Conservation (phyloP, 2,329 filamentous ascomycete species). For the Thyridium curvatum region DNA sequence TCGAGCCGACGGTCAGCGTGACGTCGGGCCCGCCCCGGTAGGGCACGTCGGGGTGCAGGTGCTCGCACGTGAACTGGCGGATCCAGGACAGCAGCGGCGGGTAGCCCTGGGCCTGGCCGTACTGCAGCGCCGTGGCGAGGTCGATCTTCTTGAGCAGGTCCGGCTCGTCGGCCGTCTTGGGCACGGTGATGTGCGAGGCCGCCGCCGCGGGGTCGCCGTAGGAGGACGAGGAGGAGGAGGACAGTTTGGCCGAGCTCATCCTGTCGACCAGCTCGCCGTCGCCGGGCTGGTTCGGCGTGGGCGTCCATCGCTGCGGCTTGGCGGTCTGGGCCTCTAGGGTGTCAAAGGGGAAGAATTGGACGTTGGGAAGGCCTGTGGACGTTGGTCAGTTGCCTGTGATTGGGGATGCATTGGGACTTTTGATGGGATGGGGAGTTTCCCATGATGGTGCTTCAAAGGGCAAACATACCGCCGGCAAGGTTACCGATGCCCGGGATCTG, state of each 20-base stretch:
- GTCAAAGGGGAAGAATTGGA: conserved; percentile 82
- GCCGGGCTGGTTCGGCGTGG: conserved; percentile 56
- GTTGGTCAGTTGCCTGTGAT: too few species aligned
- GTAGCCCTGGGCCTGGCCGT: conserved; percentile 77
- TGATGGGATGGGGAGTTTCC: too few species aligned
- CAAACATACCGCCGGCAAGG: conserved; percentile 51
- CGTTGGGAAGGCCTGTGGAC: conserved; percentile 66
- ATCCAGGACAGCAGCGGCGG: conserved; percentile 73
- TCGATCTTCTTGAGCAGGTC: conserved; percentile 69
- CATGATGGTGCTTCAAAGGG: too few species aligned
- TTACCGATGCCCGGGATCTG: conserved; percentile 55
- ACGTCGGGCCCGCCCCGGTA: conserved; percentile 73
- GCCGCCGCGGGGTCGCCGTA: conserved; percentile 10
- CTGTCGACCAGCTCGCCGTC: conserved; percentile 6
- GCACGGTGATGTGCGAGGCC: conserved; percentile 57
- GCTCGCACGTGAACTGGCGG: conserved; percentile 67
- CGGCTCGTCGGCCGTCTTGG: conserved; percentile 52
- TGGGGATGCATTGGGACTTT: too few species aligned
- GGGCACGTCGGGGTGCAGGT: conserved; percentile 75
- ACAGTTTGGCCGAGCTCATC: conserved; percentile 1
- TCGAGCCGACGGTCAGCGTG: conserved; percentile 73
- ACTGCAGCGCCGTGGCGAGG: conserved; percentile 75
- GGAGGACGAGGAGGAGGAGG: too few species aligned
- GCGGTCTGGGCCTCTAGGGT: conserved; percentile 80
- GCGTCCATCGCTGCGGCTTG: conserved; percentile 66